Percentiles rank a stretch among this genome's conserved stretches.
These are phyloP conservation scores for Micromonas pusilla DNA, from an alignment of 139 green algal species.

Conservation along the genomic window DNA sequence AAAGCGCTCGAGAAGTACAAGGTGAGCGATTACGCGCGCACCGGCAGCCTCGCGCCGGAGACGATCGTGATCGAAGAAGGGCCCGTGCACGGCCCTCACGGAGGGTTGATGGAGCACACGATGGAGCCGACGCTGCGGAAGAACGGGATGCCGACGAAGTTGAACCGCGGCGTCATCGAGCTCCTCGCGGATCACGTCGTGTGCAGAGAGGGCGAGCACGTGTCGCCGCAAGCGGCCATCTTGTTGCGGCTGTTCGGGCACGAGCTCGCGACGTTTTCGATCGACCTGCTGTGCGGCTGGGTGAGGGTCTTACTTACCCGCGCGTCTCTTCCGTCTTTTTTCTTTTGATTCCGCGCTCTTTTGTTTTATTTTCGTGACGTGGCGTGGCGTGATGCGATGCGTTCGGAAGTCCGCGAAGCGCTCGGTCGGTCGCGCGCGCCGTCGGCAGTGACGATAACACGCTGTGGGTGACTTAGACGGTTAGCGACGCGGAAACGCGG, in stretches of 20 bases:
- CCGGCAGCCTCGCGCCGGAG: slow-evolving; percentile 59
- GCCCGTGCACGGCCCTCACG: slow-evolving; percentile 49
- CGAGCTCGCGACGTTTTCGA: slow-evolving; percentile 73
- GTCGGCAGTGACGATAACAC: slow-evolving; percentile 21
- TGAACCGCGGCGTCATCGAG: slow-evolving; percentile 89
- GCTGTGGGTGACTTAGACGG: slow-evolving; percentile 18
- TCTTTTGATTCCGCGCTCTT: too few species aligned
- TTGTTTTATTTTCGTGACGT: too few species aligned
- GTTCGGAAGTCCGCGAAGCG: too few species aligned
- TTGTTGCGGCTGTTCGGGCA: slow-evolving; percentile 78
- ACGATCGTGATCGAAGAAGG: slow-evolving; percentile 65
- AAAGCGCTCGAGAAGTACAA: slow-evolving; percentile 36
- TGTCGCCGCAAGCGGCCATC: slow-evolving; percentile 63
- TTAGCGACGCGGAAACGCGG: slow-evolving; percentile 1
- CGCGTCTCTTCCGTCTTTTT: background rate
- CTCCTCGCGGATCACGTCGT: slow-evolving; percentile 55
- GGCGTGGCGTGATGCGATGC: too few species aligned
- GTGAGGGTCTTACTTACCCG: slow-evolving; percentile 6
- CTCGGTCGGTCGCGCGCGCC: background rate
- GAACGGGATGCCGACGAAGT: slow-evolving; percentile 81
- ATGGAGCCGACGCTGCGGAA: slow-evolving; percentile 86
- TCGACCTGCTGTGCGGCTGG: slow-evolving; percentile 63
- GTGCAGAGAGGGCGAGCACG: slow-evolving; percentile 61
- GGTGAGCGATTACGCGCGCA: slow-evolving; percentile 75
- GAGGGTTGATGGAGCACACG: slow-evolving; percentile 78